Base-by-base conservation (phyloP, 1,284 basidiomycete species). In the Heterobasidion occidentale region DNA sequence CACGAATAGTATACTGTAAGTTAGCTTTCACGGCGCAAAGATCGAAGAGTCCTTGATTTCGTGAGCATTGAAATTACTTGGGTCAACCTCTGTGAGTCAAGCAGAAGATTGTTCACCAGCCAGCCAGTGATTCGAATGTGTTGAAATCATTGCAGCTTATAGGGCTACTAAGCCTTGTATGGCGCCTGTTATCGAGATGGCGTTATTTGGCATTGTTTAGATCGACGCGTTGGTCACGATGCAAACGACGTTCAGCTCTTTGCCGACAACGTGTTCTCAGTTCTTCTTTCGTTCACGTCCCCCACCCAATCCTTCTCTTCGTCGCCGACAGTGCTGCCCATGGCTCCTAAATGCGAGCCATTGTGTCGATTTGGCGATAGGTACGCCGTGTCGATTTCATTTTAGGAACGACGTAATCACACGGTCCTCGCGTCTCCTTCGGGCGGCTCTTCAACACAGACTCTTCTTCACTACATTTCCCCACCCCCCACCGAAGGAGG, bases 381-480 rank as follows among this genome's bases (percentile, higher is more conserved):
- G 88, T 83, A 65, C 56, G 71, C 68, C 27, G 27, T 27, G 27
- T 56, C 52, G 19, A 20, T 17, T 11, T 48, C 17, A 20, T 17
- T 17, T 6, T 15, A 17, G 11, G 19, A 19, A 33, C 12, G 11
- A 19, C 50, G 50, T 36, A 20, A 46, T 35, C 36, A 36, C 2
- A 55, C 45, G 7, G 11, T 52, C 36, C 38, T 3, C 47, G 7
- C 14, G 27, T 14, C 20, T 34, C 7, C 27, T n/a, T 7, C 20
- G 35, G 12, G n/a, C 38, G 38, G 4, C n/a, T n/a, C 38, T n/a
- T n/a, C 52, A n/a, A 56, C 27, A 27, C 68, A 92, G 89, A 70
- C 77, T 92, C 49, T 92, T 84, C 72, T 92, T 91, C 69, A 91
- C 89, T 33, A 86, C 87, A 20, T 92, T 92, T 65, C 80, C 84